Evolutionary conservation across 352 stramenopile genomes (phyloP), one percentile per base, ranked within the genome.

Genomic region (Phytophthora hibernalis): DNA sequence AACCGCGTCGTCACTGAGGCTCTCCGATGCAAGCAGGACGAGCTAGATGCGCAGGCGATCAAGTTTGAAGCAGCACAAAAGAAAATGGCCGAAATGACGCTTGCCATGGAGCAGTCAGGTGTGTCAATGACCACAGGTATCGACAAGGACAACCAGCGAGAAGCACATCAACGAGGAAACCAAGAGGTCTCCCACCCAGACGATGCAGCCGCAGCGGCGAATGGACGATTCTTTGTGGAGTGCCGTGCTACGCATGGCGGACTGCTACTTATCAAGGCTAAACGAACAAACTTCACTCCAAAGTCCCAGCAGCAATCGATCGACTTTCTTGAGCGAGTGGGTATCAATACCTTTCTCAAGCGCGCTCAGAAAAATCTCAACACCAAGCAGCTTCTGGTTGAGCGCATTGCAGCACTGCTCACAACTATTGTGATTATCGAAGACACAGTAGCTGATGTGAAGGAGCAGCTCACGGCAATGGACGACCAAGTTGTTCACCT

Each of bases 281-380:
- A 97, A 68, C 82, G 88, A n/a, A 90, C 83, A n/a, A 92, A 95
- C 37, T 61, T 83, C 66, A 90, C 74, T 4, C 47, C 80, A 4
- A 72, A 77, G 2, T 44, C 68, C 0, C 76, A 90, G 40, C 81
- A 91, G 54, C 72, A 80, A 53, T 84, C 80, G 4, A 74, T 90
- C 31, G 89, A 97, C 33, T 97, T 97, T 72, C 87, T 99, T 13
- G 94, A 98, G 30, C 83, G 86, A 28, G 80, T 91, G 22, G 77
- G 82, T 35, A 90, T 97, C 57, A 98, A 99, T 55, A 74, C 56
- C n/a, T 98, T 98, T 58, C 75, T 98, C 38, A 98, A 98, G 68
- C 91, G 93, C 31, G 89, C 92, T 10, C 91, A 98, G 54, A 98
- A 98, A 68, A 95, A 83, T 59, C 82, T 92, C 54, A 96, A 98